Evolutionary conservation across 495 filamentous ascomycete species (phyloP), one percentile per base, ranked within the genome.

Genomic region (Aspergillus haitiensis): DNA sequence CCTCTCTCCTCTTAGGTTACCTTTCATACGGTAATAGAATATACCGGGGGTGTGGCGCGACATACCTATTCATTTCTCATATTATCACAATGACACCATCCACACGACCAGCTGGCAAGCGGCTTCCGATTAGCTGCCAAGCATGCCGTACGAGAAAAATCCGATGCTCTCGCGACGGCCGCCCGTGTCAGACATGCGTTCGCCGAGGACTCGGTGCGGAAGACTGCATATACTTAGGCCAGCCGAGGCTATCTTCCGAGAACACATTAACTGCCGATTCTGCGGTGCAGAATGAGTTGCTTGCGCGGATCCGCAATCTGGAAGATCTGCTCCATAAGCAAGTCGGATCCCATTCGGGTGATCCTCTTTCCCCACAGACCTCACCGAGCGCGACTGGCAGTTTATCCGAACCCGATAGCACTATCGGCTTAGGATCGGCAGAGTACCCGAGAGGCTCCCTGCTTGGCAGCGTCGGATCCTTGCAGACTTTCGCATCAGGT

Each of bases 141-240:
- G 73, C 75, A 34, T 77, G 75, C 55, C 72, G 75, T 58, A 72
- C 62, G 6, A 63, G 75, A 52, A 77, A 77, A 52, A 75, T 77
- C 32, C 66, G 73, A 21, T 77, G 75, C 51, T 75, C 73, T 32
- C 73, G 75, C 10, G 75, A 77, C 59, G 72, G 72, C 15, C 68
- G 75, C 12, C 75, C 75, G 16, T 77, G 75, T 35, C 72, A 75
- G 44, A 77, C 75, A 0, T 77, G 75, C 61, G 69, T 75, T 5
- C 70, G 73, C 8, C 69, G 75, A 12, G 75, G 75, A 7, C 62
- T 77, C 7, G 72, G 72, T 12, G 73, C 75, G 7, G 72, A 77
- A 52, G 75, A 77, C 59, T 77, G 75, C 45, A 66, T 77, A 59
- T 77, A 77, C 33, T 67, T 77, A 12, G 73, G 75, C 33, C 75